Evolutionary conservation across 2,329 filamentous ascomycete species (phyloP), one percentile per base, ranked within the genome.

Genomic region (Mycosphaerella arachidis): DNA sequence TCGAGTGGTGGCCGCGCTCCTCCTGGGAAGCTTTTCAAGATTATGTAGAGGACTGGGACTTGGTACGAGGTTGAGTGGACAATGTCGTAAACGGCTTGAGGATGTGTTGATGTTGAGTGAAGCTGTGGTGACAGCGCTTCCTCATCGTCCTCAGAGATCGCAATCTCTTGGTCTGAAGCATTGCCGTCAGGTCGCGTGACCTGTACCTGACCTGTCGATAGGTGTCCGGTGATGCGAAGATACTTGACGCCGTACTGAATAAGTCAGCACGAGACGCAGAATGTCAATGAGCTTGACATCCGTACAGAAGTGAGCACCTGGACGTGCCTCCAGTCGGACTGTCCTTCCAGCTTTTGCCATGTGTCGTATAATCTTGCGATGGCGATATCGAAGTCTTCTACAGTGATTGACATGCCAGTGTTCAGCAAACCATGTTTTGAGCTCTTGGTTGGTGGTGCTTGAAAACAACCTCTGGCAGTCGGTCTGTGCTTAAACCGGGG

Each of bases 31-130:
- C 70, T 69, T 29, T 63, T 66, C 52, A 75, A 67, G 24, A 61
- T 66, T 58, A 77, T 67, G 63, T 81, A 80, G 8, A 81, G 68
- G 1, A 78, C 74, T 0, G 79, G 79, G 1, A 80, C 78, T 48
- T 71, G 71, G 58, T 80, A 81, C 10, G 72, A 71, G 20, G 74
- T 71, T 2, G 79, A 81, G 30, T 76, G 70, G 13, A 78, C 53
- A 48, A 80, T 69, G 61, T 79, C 74, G 71, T 77, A 79, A 18
- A 52, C 43, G 16, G 66, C 45, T 6, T 54, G 37, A n/a, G 9
- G 6, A 7, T 20, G 27, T 9, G 20, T 12, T 24, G 18, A 24
- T 29, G 16, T 43, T 29, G 40, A 6, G 24, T 24, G 20, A 20
- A 3, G 29, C 6, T 27, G 12, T 6, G 33, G 1, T 7, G 37